These are phyloP conservation scores for Globisporangium carolinianum DNA, from an alignment of 352 stramenopile species.

Conservation along the genomic window DNA sequence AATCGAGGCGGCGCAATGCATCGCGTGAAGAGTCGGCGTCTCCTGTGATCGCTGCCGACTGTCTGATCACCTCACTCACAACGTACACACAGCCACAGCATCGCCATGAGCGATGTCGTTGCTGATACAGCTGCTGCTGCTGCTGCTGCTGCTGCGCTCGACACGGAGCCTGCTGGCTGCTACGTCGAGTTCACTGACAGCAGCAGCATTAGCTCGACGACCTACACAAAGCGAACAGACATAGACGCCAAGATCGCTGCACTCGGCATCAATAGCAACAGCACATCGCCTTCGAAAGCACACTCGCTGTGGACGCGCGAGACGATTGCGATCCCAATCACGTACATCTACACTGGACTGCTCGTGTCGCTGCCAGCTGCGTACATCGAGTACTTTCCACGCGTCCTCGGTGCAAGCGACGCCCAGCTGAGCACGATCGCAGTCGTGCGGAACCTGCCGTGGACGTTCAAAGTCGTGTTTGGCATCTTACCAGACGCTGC, in stretches of 20 bases:
- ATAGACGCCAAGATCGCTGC: not conserved
- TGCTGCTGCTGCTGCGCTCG: not conserved
- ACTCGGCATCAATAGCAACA: not conserved
- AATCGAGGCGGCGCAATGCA: too few relatives aligned
- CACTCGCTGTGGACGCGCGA: constrained; percentile 42
- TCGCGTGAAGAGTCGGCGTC: too few relatives aligned
- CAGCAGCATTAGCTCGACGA: not conserved
- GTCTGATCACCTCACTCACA: too few relatives aligned
- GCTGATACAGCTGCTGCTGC: not conserved
- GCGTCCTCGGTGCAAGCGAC: constrained; percentile 48
- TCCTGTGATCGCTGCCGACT: too few relatives aligned
- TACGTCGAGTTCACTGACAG: constrained; percentile 8
- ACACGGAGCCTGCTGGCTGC: constrained; percentile 2
- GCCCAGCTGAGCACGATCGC: constrained; percentile 65
- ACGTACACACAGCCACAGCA: too few relatives aligned
- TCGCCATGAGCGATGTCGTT: too few relatives aligned
- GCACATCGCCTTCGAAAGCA: not conserved
- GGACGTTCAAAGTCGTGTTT: constrained; percentile 78
- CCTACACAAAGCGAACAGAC: not conserved
- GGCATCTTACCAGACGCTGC: constrained; percentile 61
- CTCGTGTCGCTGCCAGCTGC: constrained; percentile 60
- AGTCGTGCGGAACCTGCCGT: constrained; percentile 63
- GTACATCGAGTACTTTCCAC: constrained; percentile 73
- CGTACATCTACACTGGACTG: constrained; percentile 71
- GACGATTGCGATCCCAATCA: constrained; percentile 63